Base-by-base conservation (phyloP, 768 basidiomycete genomes). In the Russula earlei region DNA sequence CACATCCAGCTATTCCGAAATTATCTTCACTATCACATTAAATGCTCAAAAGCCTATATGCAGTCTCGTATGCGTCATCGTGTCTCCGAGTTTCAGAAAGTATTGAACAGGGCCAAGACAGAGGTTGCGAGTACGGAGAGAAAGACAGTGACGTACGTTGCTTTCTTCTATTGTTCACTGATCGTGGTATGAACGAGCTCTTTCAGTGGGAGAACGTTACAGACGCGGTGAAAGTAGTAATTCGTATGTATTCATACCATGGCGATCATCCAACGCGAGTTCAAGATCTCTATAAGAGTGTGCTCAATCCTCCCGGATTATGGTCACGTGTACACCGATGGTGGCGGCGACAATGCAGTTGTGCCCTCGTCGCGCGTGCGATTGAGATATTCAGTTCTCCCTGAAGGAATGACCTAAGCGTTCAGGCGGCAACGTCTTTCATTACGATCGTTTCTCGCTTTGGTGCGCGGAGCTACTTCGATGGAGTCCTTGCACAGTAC, bases 21-120 rank as follows among this genome's bases (percentile, higher is more conserved):
- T 70, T 97, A 97, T 67, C 76, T 99, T n/a, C 96, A 99, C 72
- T 98, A 98, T 71, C 95, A 98, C 68, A 96, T 99, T 79, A 98
- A 95, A 66, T 94, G 92, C 68, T 93, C 87, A 50, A 97, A 97
- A 70, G 96, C 95, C 0, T 98, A 99, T 72, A 95, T 99, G 91
- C 95, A 98, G 71, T 94, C 91, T 3, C 78, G 96, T 43, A 94
- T 98, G 92, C 78, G 96, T 58, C 78, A 86, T 64, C 83, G 96
- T 10, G 96, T 96, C 12, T 81, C 87, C 1, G 91, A 96, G 70
- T 98, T 99, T 77, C 88, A 91, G 72, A 92, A 92, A 70, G 84
- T 99, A 49, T 71, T 99, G 66, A 98, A 98, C 67, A 76, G 96
- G 49, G 94, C 96, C 8, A 98, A 97, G 79, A 87, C 89, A 24